Evolutionary conservation across 768 basidiomycete species (phyloP).

Genomic region (Chalciporus pseudorubinellus): DNA sequence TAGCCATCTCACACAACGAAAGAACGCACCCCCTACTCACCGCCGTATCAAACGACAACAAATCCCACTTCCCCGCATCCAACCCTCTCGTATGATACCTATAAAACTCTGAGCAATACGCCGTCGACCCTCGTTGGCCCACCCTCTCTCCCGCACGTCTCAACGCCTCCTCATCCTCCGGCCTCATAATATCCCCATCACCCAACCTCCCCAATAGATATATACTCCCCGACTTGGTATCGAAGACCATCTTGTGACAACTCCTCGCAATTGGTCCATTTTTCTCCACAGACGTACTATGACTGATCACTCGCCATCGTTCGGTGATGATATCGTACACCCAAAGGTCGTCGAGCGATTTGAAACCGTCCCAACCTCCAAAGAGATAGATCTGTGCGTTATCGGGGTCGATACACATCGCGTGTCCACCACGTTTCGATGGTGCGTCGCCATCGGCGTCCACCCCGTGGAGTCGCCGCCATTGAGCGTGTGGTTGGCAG

Average conservation of each 20-base stretch:
- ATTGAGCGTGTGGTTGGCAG: conserved; percentile 57
- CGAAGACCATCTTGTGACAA: conserved; percentile 79
- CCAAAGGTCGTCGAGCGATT: conserved; percentile 79
- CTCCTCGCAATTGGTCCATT: conserved; percentile 66
- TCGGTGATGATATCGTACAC: conserved; percentile 57
- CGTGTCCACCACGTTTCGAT: conserved; percentile 70
- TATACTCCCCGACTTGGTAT: conserved; percentile 58
- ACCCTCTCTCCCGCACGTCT: conserved; percentile 25
- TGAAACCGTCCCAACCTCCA: conserved; percentile 76
- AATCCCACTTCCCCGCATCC: conserved; percentile 69
- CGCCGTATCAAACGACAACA: conserved; percentile 62
- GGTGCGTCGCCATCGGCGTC: conserved; percentile 65
- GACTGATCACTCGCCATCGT: conserved; percentile 57
- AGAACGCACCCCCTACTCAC: conserved; percentile 38
- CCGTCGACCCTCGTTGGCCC: conserved; percentile 16
- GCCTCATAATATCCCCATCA: conserved; percentile 44
- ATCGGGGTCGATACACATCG: conserved; percentile 72
- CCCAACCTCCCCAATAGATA: conserved; percentile 65
- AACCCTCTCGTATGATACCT: conserved; percentile 66
- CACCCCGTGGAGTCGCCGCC: conserved; percentile 59
- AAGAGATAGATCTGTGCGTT: conserved; percentile 68
- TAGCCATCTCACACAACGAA: not conserved
- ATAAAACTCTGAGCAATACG: conserved; percentile 69
- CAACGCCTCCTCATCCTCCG: conserved; percentile 33
- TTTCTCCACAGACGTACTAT: conserved; percentile 47